Percentiles rank a stretch among this genome's conserved stretches.
phyloP scores from a whole-genome alignment of 176 grass and related monocot genomes.

The Carex parvula region DNA sequence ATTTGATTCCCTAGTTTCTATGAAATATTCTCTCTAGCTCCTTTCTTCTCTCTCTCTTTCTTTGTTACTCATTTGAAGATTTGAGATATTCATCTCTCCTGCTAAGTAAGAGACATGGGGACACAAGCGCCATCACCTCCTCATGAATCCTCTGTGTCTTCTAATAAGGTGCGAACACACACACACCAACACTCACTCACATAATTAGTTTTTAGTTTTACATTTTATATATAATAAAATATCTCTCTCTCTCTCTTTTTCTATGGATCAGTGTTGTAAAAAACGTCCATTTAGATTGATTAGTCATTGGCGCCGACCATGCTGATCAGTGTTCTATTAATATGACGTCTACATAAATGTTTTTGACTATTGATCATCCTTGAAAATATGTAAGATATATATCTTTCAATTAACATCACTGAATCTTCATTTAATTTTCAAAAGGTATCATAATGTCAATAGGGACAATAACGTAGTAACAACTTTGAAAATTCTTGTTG shows the following conservation, averaged over 20 bases:
- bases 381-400: neutral
- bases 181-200: too few relatives aligned
- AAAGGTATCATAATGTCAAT: neutral
- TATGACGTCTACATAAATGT: neutral
- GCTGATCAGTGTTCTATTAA: neutral
- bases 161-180: neutral
- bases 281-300: too few relatives aligned
- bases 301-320: too few relatives aligned
- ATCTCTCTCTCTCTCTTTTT: too few relatives aligned
- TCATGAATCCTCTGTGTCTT: neutral
- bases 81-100: neutral
- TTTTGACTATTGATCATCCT: neutral
- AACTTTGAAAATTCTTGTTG: neutral
- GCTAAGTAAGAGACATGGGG: neutral
- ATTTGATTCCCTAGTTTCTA: too few relatives aligned
- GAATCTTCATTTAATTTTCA: too few relatives aligned
- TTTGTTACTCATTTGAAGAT: too few relatives aligned
- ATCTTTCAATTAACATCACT: neutral
- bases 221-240: too few relatives aligned
- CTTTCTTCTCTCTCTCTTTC: too few relatives aligned
- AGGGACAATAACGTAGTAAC: neutral
- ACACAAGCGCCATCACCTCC: neutral
- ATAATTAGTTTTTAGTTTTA: too few relatives aligned
- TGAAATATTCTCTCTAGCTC: too few relatives aligned
- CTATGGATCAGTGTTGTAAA: too few relatives aligned